Percentiles rank a stretch among this genome's conserved stretches.
Evolutionary conservation across 768 basidiomycete species (phyloP).

Genomic region (Mycena vitilis): DNA sequence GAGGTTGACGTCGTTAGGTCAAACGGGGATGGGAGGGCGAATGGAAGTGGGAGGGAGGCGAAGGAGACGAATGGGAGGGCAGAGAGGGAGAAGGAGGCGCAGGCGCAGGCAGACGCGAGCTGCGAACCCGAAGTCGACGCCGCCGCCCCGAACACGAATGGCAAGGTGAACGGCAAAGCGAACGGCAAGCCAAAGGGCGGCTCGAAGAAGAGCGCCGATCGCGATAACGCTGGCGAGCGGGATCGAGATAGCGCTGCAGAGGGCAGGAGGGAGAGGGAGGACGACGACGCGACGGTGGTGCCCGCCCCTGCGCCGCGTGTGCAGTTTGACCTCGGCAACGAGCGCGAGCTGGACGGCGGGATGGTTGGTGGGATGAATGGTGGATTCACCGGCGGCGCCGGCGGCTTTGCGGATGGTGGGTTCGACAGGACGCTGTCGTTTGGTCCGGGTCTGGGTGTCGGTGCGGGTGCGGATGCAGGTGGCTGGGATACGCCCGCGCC

Average conservation of each 20-base stretch:
- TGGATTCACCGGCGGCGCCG: no score
- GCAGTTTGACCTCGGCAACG: constrained; percentile 18
- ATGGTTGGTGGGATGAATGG: background rate
- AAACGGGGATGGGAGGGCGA: no score
- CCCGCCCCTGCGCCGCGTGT: constrained; percentile 24
- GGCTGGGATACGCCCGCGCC: no score
- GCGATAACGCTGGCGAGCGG: no score
- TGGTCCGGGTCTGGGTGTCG: background rate
- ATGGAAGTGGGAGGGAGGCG: no score
- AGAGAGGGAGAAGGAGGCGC: no score
- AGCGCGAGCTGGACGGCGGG: background rate
- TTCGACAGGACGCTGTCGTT: constrained; percentile 6
- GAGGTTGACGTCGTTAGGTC: no score
- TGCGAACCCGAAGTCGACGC: no score
- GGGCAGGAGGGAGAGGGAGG: constrained; percentile 1
- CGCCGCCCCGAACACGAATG: no score
- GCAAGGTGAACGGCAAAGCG: background rate
- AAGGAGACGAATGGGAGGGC: no score
- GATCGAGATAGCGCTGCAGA: no score
- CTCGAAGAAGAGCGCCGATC: background rate
- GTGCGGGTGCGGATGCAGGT: constrained; percentile 4
- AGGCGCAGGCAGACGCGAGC: no score
- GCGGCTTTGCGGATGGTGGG: constrained; percentile 8
- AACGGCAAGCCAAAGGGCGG: background rate
- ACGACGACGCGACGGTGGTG: constrained; percentile 17